These are phyloP conservation scores for Cladosporium colombiae DNA, from an alignment of 2,329 filamentous ascomycete species.

Conservation along the genomic window DNA sequence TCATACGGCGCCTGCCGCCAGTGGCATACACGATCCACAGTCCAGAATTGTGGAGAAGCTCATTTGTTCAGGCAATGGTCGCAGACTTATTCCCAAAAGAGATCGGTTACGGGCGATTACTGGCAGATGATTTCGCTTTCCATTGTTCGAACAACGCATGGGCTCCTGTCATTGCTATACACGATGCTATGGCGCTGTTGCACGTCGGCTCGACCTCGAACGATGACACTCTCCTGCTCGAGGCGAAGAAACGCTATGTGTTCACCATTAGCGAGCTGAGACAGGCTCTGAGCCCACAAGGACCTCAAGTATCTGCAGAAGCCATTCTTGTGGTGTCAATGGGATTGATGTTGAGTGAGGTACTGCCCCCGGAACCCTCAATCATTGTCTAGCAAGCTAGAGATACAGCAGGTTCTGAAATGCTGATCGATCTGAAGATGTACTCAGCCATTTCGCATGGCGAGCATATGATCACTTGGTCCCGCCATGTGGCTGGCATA, in stretches of 20 bases:
- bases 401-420: not conserved
- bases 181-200: not conserved
- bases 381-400: no score
- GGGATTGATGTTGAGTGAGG: not conserved
- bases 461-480: not conserved
- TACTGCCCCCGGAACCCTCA: not conserved
- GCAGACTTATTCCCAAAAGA: not conserved
- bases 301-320: not conserved
- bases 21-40: not conserved
- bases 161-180: not conserved
- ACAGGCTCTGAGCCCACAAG: not conserved
- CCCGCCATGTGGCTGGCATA: not conserved
- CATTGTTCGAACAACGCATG: not conserved
- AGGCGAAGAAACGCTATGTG: not conserved
- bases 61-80: not conserved
- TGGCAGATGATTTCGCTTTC: not conserved
- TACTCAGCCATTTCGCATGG: not conserved
- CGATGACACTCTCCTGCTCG: not conserved
- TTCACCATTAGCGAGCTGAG: not conserved
- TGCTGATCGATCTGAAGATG: not conserved
- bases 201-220: not conserved
- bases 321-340: not conserved
- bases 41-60: not conserved
- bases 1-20: not conserved
- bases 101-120: not conserved